Percentiles rank a stretch among this genome's conserved stretches.
Evolutionary conservation across 768 basidiomycete genomes (phyloP).

Genomic region (Floccularia luteovirens): DNA sequence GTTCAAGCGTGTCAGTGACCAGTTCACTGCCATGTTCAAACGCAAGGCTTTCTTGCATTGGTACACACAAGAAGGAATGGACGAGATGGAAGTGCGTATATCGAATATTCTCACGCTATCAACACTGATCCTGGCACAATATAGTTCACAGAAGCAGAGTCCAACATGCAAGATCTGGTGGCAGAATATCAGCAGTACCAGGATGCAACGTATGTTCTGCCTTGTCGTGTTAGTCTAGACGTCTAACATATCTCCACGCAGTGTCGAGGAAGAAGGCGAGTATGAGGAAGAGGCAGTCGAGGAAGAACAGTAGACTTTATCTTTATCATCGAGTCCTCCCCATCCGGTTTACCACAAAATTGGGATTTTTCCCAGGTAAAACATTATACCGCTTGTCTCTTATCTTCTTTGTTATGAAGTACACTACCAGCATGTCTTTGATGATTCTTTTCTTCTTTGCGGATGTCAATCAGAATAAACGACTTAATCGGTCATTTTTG

Average conservation of each 20-base stretch:
- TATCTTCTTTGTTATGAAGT: constrained; percentile 16
- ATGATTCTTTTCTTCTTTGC: constrained; percentile 22
- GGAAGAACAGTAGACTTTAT: constrained; percentile 48
- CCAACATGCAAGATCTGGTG: constrained; percentile 98
- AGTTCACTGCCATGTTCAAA: constrained; percentile 99
- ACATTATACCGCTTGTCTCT: constrained; percentile 6
- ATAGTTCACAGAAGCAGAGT: constrained; percentile 95
- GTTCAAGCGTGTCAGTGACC: constrained; percentile 97
- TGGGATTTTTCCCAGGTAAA: constrained; percentile 2
- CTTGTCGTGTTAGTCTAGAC: neutral
- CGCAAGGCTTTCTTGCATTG: constrained; percentile 98
- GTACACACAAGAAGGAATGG: constrained; percentile 99
- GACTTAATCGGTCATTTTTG: constrained; percentile 10
- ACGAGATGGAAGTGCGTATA: constrained; percentile 77
- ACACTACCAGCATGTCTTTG: constrained; percentile 28
- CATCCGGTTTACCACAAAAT: constrained; percentile 9
- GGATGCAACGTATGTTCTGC: constrained; percentile 70
- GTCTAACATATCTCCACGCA: constrained; percentile 20
- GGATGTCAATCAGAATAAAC: constrained; percentile 24
- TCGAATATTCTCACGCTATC: too few relatives aligned
- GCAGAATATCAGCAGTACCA: constrained; percentile 98
- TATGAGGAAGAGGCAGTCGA: constrained; percentile 72
- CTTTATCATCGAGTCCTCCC: constrained; percentile 7
- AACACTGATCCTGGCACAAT: too few relatives aligned
- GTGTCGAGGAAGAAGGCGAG: constrained; percentile 82